Evolutionary conservation across 768 basidiomycete species (phyloP).

Genomic region (Podaxis sp.): DNA sequence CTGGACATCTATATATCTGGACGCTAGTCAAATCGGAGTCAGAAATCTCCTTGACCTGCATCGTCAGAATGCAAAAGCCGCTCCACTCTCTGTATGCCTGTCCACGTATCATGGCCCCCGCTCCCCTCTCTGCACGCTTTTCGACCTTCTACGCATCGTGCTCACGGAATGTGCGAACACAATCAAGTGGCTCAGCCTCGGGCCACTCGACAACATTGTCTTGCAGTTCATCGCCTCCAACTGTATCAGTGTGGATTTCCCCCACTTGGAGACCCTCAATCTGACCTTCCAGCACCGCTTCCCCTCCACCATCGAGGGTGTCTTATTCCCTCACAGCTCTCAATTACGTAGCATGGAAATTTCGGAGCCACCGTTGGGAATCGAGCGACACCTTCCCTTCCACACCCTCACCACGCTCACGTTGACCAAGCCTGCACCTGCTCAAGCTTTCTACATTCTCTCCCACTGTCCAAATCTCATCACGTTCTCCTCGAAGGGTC

Average conservation of each 20-base stretch:
- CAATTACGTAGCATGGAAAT: neutral
- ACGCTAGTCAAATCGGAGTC: neutral
- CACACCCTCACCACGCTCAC: neutral
- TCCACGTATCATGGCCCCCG: neutral
- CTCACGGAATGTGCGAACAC: neutral
- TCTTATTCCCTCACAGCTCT: neutral
- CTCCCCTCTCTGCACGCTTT: neutral
- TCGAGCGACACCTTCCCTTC: neutral
- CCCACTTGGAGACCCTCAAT: neutral
- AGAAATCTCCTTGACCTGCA: neutral
- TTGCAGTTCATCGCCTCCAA: neutral
- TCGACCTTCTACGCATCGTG: neutral
- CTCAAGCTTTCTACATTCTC: neutral
- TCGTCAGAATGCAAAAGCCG: neutral
- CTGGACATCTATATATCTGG: neutral
- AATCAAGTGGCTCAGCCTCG: neutral
- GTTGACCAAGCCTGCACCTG: neutral
- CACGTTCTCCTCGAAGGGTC: neutral
- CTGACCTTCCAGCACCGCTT: neutral
- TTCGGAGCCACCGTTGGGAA: neutral
- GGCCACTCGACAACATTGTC: neutral
- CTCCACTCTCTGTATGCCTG: neutral
- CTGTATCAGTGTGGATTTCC: neutral
- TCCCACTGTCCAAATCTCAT: neutral
- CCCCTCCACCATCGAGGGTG: neutral